Conservation (phyloP, 2,329 filamentous ascomycete genomes). For the Lithohypha guttulata region DNA sequence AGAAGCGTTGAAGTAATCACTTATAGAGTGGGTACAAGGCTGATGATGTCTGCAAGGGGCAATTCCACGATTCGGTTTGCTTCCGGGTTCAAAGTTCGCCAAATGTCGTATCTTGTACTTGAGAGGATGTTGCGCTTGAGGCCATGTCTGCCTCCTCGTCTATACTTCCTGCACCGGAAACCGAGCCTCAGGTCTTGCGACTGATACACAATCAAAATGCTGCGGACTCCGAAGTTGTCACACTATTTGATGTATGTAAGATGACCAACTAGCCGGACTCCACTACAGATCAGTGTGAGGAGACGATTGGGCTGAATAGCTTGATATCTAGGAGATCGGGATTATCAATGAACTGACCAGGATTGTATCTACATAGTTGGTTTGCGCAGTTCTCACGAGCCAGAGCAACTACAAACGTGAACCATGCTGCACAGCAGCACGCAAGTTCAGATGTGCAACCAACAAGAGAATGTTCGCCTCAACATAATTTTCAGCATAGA, state of each 20-base stretch:
- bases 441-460: background rate
- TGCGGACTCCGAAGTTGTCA: slow-evolving; percentile 18
- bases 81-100: too few relatives aligned
- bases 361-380: background rate
- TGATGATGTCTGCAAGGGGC: too few relatives aligned
- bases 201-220: slow-evolving; percentile 7
- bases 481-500: slow-evolving; percentile 5
- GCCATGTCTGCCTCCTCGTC: too few relatives aligned
- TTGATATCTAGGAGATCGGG: slow-evolving; percentile 9
- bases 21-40: too few relatives aligned
- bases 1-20: too few relatives aligned
- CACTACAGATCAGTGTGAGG: slow-evolving; percentile 10
- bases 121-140: too few relatives aligned
- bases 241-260: slow-evolving; percentile 1
- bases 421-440: background rate
- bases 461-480: background rate
- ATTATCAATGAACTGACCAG: background rate
- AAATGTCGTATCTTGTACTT: too few relatives aligned
- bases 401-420: background rate
- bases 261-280: slow-evolving; percentile 12
- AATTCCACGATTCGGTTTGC: too few relatives aligned
- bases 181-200: background rate
- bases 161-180: background rate
- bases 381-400: background rate
- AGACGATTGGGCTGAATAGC: slow-evolving; percentile 4